Base-by-base conservation (phyloP, 2,329 filamentous ascomycete species). In the Paecilomyces variotii region DNA sequence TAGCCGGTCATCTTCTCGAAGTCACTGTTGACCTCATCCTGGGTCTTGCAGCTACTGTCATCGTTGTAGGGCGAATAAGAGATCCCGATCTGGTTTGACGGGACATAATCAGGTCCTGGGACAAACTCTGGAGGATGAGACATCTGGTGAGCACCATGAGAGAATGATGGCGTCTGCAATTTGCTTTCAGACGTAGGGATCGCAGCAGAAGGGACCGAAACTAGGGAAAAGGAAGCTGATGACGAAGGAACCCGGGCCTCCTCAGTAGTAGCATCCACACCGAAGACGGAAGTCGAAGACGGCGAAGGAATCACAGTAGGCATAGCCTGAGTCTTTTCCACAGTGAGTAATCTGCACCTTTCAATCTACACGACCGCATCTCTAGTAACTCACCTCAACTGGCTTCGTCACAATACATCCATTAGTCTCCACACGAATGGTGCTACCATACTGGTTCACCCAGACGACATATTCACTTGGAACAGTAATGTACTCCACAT, bases 11-110 rank as follows among this genome's bases (percentile, higher is more conserved):
- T 75, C 53, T 74, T 74, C 14, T 76, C 74, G 64, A 94, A 83
- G 67, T 96, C 90, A 24, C 75, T 69, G 60, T 82, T 78, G 56
- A 95, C 80, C 64, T 90, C 78, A 1, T 77, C 74, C 56, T 80
- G 76, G 4, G 81, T 78, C 72, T 93, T 94, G 81, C 90, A 95
- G 58, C 74, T 74, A 30, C 82, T 78, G 60, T 82, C 79, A 52
- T 66, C 70, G 56, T 78, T 79, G 72, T 85, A 87, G 12, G 84
- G 82, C 30, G 81, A 80, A 71, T 86, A 87, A 5, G 79, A 77
- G 56, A 87, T 79, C 53, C 83, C 84, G 61, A 78, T 70, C 27
- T 61, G 57, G 25, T 55, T 60, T 2, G 19, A 25, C 9, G 50
- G 11, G 24, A 52, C 32, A 45, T 39, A 9, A 4, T 19, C 32